Base-by-base conservation (phyloP, 225 moss, liverwort and hornwort species). In the Straminergon stramineum region DNA sequence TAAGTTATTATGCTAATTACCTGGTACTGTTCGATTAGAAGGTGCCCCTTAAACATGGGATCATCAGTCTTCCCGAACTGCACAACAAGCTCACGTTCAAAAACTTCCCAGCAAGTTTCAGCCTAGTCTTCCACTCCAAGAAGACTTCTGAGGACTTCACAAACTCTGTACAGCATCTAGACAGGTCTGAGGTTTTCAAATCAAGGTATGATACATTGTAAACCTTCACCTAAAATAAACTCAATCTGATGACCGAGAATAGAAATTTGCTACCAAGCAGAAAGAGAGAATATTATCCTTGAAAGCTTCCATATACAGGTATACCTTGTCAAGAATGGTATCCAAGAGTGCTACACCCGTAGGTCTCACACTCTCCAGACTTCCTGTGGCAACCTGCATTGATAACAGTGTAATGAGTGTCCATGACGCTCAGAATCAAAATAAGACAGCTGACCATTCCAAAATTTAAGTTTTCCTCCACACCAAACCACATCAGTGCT, bases 11-110 rank as follows among this genome's bases (percentile, higher is more conserved):
- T 76, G 76, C 67, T 78, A 80, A 34, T 63, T 86, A 96, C 96
- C 96, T 96, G 97, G 85, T 99, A 99, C 79, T 99, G 99, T 85
- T 97, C 97, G 79, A 99, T 91, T 48, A 99, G 93, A 86, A 99
- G 94, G 88, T 97, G 97, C 43, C 97, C 99, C 85, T 97, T 95
- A 81, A 94, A 96, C 86, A 96, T 95, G 32, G 97, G 97, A 93
- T 99, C 99, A 70, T 86, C 93, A 45, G 99, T 96, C 87, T 92
- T 93, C 41, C 95, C 97, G 91, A 99, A 99, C 97, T 96, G 94
- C 86, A 95, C 52, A 93, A 90, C 89, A 89, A 89, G 55, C 23
- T 85, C 87, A 87, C 27, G 51, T 31, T 62, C 55, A 90, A 35
- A 84, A 68, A 80, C 80, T 75, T 75, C 53, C n/a, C 81, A 89